Percentiles rank a stretch among this genome's conserved stretches.
These are phyloP conservation scores for Peniophora sp. DNA, from an alignment of 1,284 basidiomycete genomes.

Conservation along the genomic window DNA sequence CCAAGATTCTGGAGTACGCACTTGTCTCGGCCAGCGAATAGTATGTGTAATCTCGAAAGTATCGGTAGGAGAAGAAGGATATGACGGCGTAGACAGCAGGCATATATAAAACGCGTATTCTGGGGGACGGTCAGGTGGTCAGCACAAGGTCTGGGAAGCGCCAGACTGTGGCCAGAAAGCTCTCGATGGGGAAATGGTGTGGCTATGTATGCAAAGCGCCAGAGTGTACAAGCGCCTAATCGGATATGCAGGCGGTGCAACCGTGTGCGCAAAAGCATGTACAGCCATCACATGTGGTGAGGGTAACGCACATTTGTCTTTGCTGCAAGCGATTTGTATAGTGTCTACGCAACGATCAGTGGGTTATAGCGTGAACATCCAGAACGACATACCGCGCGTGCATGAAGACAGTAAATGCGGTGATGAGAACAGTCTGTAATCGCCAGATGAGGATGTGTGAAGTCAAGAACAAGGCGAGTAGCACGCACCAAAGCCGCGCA, in stretches of 20 bases:
- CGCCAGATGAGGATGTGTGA: background rate
- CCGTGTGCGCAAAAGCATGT: too few species aligned
- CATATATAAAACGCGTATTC: slow-evolving; percentile 73
- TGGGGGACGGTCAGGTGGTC: slow-evolving; percentile 18
- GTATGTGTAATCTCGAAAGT: slow-evolving; percentile 75
- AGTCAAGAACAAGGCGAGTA: background rate
- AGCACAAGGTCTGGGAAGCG: background rate
- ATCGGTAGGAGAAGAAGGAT: slow-evolving; percentile 84
- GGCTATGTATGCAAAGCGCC: too few species aligned
- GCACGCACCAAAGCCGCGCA: slow-evolving; percentile 51
- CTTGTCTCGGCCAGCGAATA: slow-evolving; percentile 71
- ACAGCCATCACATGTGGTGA: background rate
- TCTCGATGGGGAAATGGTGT: too few species aligned
- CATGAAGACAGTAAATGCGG: slow-evolving; percentile 41
- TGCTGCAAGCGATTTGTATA: slow-evolving; percentile 65
- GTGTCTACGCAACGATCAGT: slow-evolving; percentile 31
- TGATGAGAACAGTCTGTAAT: slow-evolving; percentile 52
- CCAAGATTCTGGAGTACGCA: slow-evolving; percentile 24
- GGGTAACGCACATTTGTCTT: slow-evolving; percentile 59
- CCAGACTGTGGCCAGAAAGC: too few species aligned
- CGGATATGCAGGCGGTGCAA: too few species aligned
- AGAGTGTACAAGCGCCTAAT: too few species aligned
- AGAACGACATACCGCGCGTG: slow-evolving; percentile 48
- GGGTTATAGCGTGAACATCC: background rate
- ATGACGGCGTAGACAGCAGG: slow-evolving; percentile 77